Evolutionary conservation across 257 asterid species (phyloP), one percentile per base, ranked within the genome.

Genomic region (Plectranthus barbatus): DNA sequence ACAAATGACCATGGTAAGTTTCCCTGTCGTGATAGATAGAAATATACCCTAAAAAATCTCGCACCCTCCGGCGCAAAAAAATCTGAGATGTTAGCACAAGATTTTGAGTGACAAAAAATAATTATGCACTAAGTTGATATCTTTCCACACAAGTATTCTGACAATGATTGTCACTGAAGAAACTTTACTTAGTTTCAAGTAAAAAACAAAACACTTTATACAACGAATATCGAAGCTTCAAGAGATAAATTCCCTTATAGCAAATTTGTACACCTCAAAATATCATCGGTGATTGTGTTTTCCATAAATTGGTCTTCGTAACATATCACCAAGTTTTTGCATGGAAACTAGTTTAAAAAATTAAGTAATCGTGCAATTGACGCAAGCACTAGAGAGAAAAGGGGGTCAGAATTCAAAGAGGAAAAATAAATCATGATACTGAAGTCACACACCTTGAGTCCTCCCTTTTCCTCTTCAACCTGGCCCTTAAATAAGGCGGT

Each of bases 391-490:
- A 8, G 9, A 13, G 36, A 44, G 54, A 46, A 52, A 31, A 45
- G 33, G 29, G 12, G 47, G 10, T 10, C 23, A 18, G 15, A 41
- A 40, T 24, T 15, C 6, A 57, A 19, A 7, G 33, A 14, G 46
- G 48, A 50, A 42, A 45, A 46, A n/a, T 14, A 45, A 46, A n/a
- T 14, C 15, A 34, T 58, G 4, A 56, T 39, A 60, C 56, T 36
- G 50, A 69, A 58, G 49, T 13, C 37, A 51, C 88, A 42, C 36
- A 92, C 97, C 99, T 89, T 92, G 60, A 92, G 81, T 77, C 97
- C 97, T 31, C 91, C 95, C 75, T 92, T 92, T 67, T 92, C 98
- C 61, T 83, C 97, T 63, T 73, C 95, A 81, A 91, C 86, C 79
- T 91, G 98, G 31, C 93, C 96, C 76, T 86, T 86, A 69, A 92